phyloP scores from a whole-genome alignment of 1,139 yeast species.

The Arxiozyma slooffiae region DNA sequence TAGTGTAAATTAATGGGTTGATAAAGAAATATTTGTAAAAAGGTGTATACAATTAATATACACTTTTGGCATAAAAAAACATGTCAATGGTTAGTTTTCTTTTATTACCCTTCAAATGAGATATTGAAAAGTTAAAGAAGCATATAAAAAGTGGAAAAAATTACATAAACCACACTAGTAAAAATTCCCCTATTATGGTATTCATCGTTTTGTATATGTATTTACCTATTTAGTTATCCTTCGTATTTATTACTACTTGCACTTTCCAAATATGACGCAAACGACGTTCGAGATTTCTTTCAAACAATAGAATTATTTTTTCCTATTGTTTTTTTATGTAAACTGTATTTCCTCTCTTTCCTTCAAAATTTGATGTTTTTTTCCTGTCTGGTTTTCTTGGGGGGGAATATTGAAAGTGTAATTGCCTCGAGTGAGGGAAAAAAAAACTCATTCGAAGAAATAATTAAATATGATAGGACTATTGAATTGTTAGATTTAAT shows the following conservation, averaged over 20 bases:
- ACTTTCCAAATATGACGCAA: not conserved
- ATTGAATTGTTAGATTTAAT: too few species aligned
- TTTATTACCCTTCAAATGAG: not conserved
- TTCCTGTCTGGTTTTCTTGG: not conserved
- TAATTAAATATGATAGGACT: not conserved
- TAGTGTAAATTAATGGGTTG: not conserved
- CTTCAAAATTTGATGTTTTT: too few species aligned
- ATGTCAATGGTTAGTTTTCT: not conserved
- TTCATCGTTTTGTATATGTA: too few species aligned
- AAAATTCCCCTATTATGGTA: not conserved
- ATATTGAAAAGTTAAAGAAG: not conserved
- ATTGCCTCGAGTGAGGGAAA: too few species aligned
- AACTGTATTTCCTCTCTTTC: not conserved
- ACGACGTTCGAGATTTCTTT: not conserved
- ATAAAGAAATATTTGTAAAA: too few species aligned
- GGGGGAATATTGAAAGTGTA: not conserved
- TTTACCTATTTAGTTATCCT: not conserved
- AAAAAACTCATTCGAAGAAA: not conserved
- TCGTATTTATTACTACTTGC: not conserved
- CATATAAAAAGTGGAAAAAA: too few species aligned
- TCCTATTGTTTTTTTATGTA: not conserved
- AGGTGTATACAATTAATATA: too few species aligned
- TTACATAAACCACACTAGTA: not conserved
- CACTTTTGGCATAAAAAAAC: not conserved
- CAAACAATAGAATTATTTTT: not conserved